Evolutionary conservation across 2,329 filamentous ascomycete genomes (phyloP).

Genomic region (Neoascochyta sp.): DNA sequence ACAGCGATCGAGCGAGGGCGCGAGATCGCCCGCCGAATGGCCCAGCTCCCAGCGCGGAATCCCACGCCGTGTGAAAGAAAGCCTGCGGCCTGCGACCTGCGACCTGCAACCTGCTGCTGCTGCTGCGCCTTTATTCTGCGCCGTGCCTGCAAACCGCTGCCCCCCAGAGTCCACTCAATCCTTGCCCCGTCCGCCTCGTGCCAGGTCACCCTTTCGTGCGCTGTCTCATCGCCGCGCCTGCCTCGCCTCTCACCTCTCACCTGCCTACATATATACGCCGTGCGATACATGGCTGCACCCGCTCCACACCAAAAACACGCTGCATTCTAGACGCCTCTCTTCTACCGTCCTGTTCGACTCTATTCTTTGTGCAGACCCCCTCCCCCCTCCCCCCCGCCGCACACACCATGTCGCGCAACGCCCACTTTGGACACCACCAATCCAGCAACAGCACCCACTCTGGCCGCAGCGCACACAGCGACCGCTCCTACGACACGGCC

Average conservation of each 20-base stretch:
- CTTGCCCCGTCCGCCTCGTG: constrained; percentile 17
- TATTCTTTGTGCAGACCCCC: constrained; percentile 9
- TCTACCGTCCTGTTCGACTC: constrained; percentile 6
- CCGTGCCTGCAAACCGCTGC: constrained; percentile 12
- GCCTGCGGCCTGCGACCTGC: constrained; percentile 8
- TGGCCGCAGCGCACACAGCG: constrained; percentile 29
- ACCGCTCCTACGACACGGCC: constrained; percentile 33
- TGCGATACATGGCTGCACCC: constrained; percentile 14
- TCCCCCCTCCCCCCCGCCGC: too few relatives aligned
- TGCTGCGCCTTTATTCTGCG: constrained; percentile 22
- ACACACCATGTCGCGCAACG: constrained; percentile 30
- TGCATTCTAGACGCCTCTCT: constrained; percentile 8
- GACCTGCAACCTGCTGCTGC: too few relatives aligned
- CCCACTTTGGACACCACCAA: constrained; percentile 32
- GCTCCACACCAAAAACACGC: constrained; percentile 9
- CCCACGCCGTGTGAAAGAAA: constrained; percentile 14
- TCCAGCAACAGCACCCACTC: constrained; percentile 33
- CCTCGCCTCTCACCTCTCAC: constrained; percentile 13
- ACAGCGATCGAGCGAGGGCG: constrained; percentile 18
- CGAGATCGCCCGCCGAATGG: constrained; percentile 5
- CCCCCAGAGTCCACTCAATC: constrained; percentile 18
- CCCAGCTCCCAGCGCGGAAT: not conserved
- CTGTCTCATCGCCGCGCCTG: constrained; percentile 22
- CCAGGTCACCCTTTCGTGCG: constrained; percentile 26
- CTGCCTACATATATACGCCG: constrained; percentile 19